Percentiles rank a stretch among this genome's conserved stretches.
Evolutionary conservation across 768 basidiomycete species (phyloP).

Genomic region (Tephrocybe sp.): DNA sequence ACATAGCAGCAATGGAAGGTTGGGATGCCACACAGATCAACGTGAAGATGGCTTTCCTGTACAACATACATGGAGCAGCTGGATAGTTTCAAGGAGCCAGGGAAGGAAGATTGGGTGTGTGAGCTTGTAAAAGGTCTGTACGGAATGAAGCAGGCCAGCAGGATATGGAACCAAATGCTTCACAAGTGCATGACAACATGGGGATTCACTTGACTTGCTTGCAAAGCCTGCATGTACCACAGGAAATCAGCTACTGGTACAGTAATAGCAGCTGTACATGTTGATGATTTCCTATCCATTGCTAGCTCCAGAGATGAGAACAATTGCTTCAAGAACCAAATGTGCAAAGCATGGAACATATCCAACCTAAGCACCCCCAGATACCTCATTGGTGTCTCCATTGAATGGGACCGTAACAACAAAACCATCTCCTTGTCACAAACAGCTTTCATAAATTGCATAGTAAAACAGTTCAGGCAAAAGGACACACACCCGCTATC

Average conservation of each 20-base stretch:
- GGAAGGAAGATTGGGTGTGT: too few relatives aligned
- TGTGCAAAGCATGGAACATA: constrained; percentile 28
- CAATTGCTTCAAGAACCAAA: constrained; percentile 24
- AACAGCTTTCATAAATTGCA: constrained; percentile 23
- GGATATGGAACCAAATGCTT: constrained; percentile 32
- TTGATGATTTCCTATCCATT: too few relatives aligned
- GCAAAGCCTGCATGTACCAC: constrained; percentile 34
- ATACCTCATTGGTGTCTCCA: too few relatives aligned
- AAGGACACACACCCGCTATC: constrained; percentile 17
- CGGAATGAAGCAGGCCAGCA: too few relatives aligned
- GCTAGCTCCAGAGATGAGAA: constrained; percentile 8
- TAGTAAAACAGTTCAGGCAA: constrained; percentile 20
- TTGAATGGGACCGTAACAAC: constrained; percentile 20
- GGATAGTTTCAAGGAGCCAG: too few relatives aligned
- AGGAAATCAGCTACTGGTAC: constrained; percentile 11
- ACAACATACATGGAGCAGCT: constrained; percentile 24
- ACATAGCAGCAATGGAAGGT: constrained; percentile 30
- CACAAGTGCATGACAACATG: constrained; percentile 20
- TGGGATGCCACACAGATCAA: too few relatives aligned
- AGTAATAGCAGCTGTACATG: constrained; percentile 30
- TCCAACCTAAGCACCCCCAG: constrained; percentile 21
- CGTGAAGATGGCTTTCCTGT: constrained; percentile 10
- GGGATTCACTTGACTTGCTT: constrained; percentile 27
- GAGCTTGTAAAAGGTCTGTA: too few relatives aligned
- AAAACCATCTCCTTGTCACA: constrained; percentile 23